A percentile compares a stretch with the other conserved stretches of the same genome.
These are phyloP conservation scores for Mimosa bimucronata DNA, from an alignment of 306 rosid genomes.

Conservation along the genomic window DNA sequence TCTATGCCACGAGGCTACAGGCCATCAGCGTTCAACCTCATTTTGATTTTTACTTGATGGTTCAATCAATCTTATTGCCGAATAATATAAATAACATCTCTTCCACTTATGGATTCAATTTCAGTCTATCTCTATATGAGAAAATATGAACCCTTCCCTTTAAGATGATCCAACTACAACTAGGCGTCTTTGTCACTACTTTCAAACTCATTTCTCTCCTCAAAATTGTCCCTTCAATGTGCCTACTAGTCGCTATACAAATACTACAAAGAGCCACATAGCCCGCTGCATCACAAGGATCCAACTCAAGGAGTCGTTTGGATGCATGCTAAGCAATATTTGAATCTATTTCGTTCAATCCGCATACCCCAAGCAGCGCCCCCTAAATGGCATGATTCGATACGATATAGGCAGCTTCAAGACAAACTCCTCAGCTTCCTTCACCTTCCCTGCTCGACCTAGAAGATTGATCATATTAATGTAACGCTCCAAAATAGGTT, in stretches of 20 bases:
- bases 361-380: conserved; percentile 11
- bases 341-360: no score
- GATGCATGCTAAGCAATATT: no score
- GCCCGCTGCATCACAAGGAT: neutral
- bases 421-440: conserved; percentile 70
- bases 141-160: conserved; percentile 50
- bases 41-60: conserved; percentile 52
- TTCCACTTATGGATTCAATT: conserved; percentile 38
- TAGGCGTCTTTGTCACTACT: conserved; percentile 41
- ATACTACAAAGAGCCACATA: conserved; percentile 44
- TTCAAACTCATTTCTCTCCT: no score
- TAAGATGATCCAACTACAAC: conserved; percentile 76
- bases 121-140: conserved; percentile 54
- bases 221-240: no score
- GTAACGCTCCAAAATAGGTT: conserved; percentile 71
- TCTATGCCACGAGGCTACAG: no score
- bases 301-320: neutral
- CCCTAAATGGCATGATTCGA: no score
- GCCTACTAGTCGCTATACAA: conserved; percentile 53
- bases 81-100: conserved; percentile 35
- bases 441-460: conserved; percentile 71
- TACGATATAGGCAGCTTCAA: conserved; percentile 58
- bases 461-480: conserved; percentile 70
- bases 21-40: conserved; percentile 57
- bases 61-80: conserved; percentile 27